These are phyloP conservation scores for Eucalyptus curtisii DNA, from an alignment of 345 rosid species.

Conservation along the genomic window DNA sequence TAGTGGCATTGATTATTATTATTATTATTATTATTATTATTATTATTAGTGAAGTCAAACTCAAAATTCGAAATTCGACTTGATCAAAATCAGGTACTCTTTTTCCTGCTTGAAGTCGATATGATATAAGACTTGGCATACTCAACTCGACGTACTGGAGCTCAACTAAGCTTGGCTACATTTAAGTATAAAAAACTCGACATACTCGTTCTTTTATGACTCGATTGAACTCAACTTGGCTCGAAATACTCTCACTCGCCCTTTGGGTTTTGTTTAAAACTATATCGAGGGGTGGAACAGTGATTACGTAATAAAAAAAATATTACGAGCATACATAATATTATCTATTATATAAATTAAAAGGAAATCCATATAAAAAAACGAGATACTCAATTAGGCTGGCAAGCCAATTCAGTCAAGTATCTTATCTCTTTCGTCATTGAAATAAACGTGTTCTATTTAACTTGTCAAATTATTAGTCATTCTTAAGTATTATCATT, in stretches of 20 bases:
- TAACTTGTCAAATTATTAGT: neutral
- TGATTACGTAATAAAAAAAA: fast-evolving
- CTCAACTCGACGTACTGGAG: fast-evolving
- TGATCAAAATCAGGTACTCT: fast-evolving
- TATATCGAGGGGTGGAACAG: fast-evolving
- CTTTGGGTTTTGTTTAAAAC: neutral
- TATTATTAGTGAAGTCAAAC: neutral
- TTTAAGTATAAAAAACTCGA: neutral
- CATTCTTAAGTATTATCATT: neutral
- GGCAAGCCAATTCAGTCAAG: neutral
- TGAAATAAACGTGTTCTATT: fast-evolving
- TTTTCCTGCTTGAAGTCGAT: fast-evolving
- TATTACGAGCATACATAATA: neutral
- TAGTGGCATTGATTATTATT: neutral
- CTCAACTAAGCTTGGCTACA: neutral
- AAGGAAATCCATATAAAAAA: neutral
- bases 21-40: too few species aligned
- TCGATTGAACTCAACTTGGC: neutral
- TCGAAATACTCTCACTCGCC: fast-evolving
- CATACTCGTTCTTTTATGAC: neutral
- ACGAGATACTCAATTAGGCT: neutral
- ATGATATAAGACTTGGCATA: neutral
- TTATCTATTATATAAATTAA: fast-evolving
- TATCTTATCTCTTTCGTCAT: neutral
- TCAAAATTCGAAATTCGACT: fast-evolving